Conservation (phyloP, 495 filamentous ascomycete genomes). For the Penicillium cosmopolitanum region DNA sequence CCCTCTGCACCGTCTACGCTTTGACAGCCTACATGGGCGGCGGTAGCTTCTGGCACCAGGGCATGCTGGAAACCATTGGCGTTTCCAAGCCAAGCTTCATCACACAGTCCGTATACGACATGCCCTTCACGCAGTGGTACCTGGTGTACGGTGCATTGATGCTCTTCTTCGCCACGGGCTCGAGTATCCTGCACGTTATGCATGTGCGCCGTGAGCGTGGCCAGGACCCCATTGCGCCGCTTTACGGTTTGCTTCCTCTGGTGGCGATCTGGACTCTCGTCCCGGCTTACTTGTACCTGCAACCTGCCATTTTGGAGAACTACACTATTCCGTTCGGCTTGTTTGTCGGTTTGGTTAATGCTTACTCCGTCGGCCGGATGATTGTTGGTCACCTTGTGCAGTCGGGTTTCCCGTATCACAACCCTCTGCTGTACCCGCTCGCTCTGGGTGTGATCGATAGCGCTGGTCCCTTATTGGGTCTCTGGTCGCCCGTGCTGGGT, state of each 20-base stretch:
- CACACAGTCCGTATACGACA: conserved; percentile 68
- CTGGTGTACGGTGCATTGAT: conserved; percentile 87
- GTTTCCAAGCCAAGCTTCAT: conserved; percentile 66
- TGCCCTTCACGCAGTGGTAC: conserved; percentile 90
- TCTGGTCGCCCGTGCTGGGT: conserved; percentile 78
- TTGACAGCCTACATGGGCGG: conserved; percentile 83
- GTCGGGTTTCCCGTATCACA: conserved; percentile 82
- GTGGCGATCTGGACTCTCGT: conserved; percentile 74
- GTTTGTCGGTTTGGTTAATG: conserved; percentile 85
- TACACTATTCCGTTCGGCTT: conserved; percentile 87
- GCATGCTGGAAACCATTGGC: conserved; percentile 73
- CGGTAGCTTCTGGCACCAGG: conserved; percentile 88
- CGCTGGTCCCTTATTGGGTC: conserved; percentile 66
- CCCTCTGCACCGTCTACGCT: conserved; percentile 80
- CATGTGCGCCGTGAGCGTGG: conserved; percentile 71
- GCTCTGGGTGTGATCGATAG: conserved; percentile 76
- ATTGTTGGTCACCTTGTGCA: conserved; percentile 91
- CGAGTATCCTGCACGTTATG: conserved; percentile 80
- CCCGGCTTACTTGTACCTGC: conserved; percentile 76
- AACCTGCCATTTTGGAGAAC: conserved; percentile 77
- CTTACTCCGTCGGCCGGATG: conserved; percentile 92
- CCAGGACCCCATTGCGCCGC: conserved; percentile 68
- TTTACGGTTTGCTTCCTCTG: conserved; percentile 82
- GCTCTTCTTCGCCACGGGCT: conserved; percentile 76
- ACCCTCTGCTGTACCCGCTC: conserved; percentile 72